Evolutionary conservation across 2,329 filamentous ascomycete species (phyloP).

Genomic region (Claviceps sp.): DNA sequence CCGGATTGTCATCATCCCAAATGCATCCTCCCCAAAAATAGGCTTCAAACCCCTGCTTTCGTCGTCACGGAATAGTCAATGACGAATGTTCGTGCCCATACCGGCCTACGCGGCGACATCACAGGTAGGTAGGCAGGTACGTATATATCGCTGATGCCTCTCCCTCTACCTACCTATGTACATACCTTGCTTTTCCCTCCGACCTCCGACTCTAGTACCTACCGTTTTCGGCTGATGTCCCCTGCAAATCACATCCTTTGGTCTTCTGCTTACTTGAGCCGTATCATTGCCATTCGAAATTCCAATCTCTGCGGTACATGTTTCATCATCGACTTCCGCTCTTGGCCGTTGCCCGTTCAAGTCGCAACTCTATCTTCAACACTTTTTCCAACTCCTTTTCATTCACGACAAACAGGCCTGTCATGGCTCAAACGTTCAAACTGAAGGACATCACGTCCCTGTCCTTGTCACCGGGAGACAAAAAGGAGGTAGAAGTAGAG

Average conservation of each 20-base stretch:
- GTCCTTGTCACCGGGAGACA: conserved; percentile 64
- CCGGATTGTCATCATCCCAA: background rate
- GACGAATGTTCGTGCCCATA: background rate
- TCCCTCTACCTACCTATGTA: background rate
- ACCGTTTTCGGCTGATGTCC: background rate
- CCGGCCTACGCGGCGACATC: too few species aligned
- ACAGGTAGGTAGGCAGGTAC: background rate
- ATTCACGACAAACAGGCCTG: conserved; percentile 16
- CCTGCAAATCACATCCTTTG: background rate
- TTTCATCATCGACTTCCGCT: background rate
- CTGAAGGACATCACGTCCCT: conserved; percentile 68
- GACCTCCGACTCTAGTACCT: background rate
- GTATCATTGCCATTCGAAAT: background rate
- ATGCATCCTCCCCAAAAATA: background rate
- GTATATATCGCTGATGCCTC: background rate
- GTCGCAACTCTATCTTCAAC: background rate
- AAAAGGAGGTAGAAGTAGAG: conserved; percentile 81
- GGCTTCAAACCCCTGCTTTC: background rate
- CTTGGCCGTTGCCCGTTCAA: background rate
- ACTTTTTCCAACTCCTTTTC: background rate
- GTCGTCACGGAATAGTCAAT: background rate
- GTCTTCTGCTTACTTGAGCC: background rate
- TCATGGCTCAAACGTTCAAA: conserved; percentile 47
- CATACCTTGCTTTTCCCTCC: background rate
- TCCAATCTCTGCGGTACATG: conserved; percentile 1